Percentiles rank a stretch among this genome's conserved stretches.
Conservation (phyloP, 345 rosid genomes). For the Ceriops zippeliana region DNA sequence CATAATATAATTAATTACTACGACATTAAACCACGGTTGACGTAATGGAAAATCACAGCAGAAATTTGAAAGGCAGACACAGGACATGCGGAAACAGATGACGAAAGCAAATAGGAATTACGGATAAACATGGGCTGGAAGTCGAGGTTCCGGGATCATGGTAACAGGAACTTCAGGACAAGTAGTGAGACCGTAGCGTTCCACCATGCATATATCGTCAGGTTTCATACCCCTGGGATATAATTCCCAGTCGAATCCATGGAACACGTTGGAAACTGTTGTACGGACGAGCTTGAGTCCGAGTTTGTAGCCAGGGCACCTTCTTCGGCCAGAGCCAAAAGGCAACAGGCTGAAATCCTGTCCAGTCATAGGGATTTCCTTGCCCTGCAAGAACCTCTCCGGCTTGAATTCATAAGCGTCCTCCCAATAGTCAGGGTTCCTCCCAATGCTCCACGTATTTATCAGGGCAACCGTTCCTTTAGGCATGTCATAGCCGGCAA, state of each 20-base stretch:
- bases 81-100: no score
- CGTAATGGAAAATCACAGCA: no score
- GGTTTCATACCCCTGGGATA: constrained; percentile 5
- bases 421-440: constrained; percentile 26
- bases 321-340: constrained; percentile 37
- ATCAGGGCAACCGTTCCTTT: constrained; percentile 21
- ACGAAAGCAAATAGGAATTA: no score
- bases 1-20: no score
- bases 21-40: no score
- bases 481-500: constrained; percentile 20
- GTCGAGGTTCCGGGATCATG: constrained; percentile 12
- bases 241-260: constrained; percentile 31
- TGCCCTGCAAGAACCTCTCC: constrained; percentile 21
- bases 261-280: constrained; percentile 27
- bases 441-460: constrained; percentile 30
- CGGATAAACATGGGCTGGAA: constrained; percentile 3
- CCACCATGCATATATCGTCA: constrained; percentile 25
- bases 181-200: constrained; percentile 30
- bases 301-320: constrained; percentile 34
- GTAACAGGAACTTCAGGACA: constrained; percentile 15
- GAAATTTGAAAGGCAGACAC: no score
- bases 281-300: constrained; percentile 24
- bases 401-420: constrained; percentile 25
- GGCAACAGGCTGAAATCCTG: constrained; percentile 32
- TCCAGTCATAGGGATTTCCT: constrained; percentile 20